phyloP scores from a whole-genome alignment of 805 yeast genomes.

The Priceomyces haplophilus region DNA sequence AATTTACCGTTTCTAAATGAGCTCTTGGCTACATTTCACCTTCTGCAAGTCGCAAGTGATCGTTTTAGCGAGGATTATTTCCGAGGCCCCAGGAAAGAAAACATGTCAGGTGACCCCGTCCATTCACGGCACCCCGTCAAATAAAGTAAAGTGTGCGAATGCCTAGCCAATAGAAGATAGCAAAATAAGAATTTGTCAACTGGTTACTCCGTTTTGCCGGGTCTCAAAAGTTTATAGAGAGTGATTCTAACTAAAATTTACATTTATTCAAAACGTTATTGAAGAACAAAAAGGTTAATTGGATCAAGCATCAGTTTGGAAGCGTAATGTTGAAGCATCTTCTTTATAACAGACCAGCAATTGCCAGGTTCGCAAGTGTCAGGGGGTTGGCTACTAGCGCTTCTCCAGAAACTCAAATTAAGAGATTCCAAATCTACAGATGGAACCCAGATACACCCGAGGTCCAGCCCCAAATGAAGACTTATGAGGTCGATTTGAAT shows the following conservation, averaged over 20 bases:
- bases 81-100: not conserved
- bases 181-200: slow-evolving; percentile 9
- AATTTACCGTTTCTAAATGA: no score
- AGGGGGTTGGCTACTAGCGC: slow-evolving; percentile 52
- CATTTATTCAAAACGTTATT: not conserved
- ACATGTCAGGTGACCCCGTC: not conserved
- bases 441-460: slow-evolving; percentile 98
- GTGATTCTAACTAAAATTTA: no score
- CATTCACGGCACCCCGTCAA: not conserved
- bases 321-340: slow-evolving; percentile 18
- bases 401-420: slow-evolving; percentile 50
- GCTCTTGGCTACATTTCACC: no score
- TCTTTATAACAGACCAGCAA: slow-evolving; percentile 12
- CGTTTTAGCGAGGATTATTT: not conserved
- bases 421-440: slow-evolving; percentile 90
- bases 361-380: slow-evolving; percentile 6
- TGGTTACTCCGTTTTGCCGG: slow-evolving; percentile 6
- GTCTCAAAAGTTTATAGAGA: not conserved
- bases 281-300: not conserved
- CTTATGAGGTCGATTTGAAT: slow-evolving; percentile 81
- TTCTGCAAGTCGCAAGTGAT: no score
- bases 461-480: slow-evolving; percentile 81
- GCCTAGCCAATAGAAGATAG: slow-evolving; percentile 5
- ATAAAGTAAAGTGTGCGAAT: not conserved
- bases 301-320: not conserved